Conservation (phyloP, 257 asterid species). For the Solanum appendiculatum region DNA sequence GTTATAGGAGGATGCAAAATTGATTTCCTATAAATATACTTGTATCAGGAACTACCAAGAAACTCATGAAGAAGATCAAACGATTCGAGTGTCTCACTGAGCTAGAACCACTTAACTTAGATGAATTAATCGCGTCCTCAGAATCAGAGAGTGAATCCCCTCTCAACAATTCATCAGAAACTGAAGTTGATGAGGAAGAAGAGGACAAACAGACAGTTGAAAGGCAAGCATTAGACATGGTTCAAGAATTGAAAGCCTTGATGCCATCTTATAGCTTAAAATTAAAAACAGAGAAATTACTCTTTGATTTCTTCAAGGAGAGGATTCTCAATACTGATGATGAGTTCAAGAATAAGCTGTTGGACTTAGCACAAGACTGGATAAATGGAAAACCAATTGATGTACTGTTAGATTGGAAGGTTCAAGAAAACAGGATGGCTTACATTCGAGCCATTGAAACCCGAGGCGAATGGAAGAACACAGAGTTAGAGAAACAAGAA, state of each 20-base stretch:
- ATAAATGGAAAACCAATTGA: constrained; percentile 18
- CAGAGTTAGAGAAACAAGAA: constrained; percentile 32
- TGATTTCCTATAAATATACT: background rate
- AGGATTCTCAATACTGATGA: background rate
- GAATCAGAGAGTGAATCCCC: constrained; percentile 39
- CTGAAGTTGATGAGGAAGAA: constrained; percentile 11
- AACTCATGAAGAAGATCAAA: constrained; percentile 46
- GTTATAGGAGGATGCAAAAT: background rate
- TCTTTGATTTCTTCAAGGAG: constrained; percentile 52
- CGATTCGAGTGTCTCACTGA: constrained; percentile 51
- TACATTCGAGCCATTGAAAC: constrained; percentile 57
- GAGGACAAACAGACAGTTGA: constrained; percentile 8
- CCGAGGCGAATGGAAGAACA: constrained; percentile 46
- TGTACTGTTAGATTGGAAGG: constrained; percentile 33
- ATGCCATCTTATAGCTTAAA: constrained; percentile 24
- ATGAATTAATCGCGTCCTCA: constrained; percentile 27
- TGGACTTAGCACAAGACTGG: constrained; percentile 42
- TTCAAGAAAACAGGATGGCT: constrained; percentile 34
- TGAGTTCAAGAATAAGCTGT: constrained; percentile 3
- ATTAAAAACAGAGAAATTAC: constrained; percentile 24
- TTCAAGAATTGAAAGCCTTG: constrained; percentile 23
- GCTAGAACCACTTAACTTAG: constrained; percentile 52
- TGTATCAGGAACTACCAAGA: constrained; percentile 44
- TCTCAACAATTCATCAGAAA: constrained; percentile 2
- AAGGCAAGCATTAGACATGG: constrained; percentile 16